Base-by-base conservation (phyloP, 257 asterid genomes). In the Petrea volubilis region DNA sequence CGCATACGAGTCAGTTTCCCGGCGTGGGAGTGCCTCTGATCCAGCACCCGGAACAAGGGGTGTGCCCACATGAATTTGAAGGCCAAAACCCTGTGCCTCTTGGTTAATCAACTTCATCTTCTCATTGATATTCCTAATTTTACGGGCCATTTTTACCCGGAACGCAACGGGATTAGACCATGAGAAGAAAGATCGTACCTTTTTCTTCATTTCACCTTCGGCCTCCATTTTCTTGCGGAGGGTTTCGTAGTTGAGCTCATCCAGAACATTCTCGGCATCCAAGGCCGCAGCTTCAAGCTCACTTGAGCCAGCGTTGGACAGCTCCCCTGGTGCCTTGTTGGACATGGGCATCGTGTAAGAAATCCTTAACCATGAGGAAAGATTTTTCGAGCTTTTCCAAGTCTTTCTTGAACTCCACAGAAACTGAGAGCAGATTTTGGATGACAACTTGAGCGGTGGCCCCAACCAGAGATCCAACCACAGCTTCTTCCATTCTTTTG, bases 251-350 rank as follows among this genome's bases (percentile, higher is more conserved):
- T 57, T 73, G 60, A 77, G 18, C 60, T 73, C 77, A 20, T 80
- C 85, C 74, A 81, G 53, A 24, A 78, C 51, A 14, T 57, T 0
- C 14, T 74, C 74, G 6, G 80, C 76, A 3, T 67, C 73, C 6
- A 31, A 70, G 11, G 76, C 71, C 24, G 67, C 46, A 15, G 23
- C 75, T 70, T 70, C 59, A 9, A 80, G 75, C 1, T 28, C 34
- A n/a, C 43, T 70, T 41, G 9, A 74, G 70, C 79, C 78, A 80
- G 5, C 10, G 34, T n/a, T 59, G 68, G 4, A 77, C 60, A 1
- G 82, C 56, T 13, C 10, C 2, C 5, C 55, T 38, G 1, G 34
- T 41, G 2, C 20, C 33, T 1, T 73, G 43, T 17, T 34, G 67
- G 57, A 21, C 27, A 41, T 58, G 33, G 4, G 78, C 80, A 56